Evolutionary conservation across 768 basidiomycete genomes (phyloP), one percentile per base, ranked within the genome.

Genomic region (Agrocybe pediades): DNA sequence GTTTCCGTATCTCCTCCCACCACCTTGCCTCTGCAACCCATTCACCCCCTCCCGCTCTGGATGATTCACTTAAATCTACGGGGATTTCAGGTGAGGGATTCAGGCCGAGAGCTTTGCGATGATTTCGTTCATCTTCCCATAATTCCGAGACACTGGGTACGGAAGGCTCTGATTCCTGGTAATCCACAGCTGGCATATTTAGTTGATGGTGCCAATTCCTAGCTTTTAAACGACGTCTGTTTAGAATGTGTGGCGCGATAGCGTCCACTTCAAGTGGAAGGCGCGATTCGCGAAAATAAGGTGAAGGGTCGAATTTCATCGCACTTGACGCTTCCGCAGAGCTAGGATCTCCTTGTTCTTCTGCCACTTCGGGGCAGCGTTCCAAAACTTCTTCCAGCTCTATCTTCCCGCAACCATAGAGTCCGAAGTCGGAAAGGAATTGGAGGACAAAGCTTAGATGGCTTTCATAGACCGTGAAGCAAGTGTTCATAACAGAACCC

Each of bases 41-140:
- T 47, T 77, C 82, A 39, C 76, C 79, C 1, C 83, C 84, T 25
- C 67, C 59, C 20, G 71, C 79, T 67, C 90, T 77, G 6, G 79
- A 81, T 6, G 80, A 78, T 55, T 83, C 87, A 62, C 84, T 88
- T 47, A 78, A 80, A 65, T 88, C 87, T 27, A 82, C 69, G 13
- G 92, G 90, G 51, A 93, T 75, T 40, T 81, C 81, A 11, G 90
- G 89, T 16, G 89, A 82, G 5, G 93, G 85, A 54, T 81, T 65
- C 27, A 95, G 76, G 1, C 93, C 93, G 27, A 78, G 81, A 3
- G 76, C 77, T 21, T 70, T 67, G 17, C 95, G 79, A 8, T 94
- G 83, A 9, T 78, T 77, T n/a, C 90, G 83, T 71, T 99, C 96
- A 62, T 98, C 95, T 46, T 95, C 92, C 96, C 96, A 99, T 2